Evolutionary conservation across 176 grass and related monocot genomes (phyloP), one percentile per base, ranked within the genome.

Genomic region (Musa itinerans): DNA sequence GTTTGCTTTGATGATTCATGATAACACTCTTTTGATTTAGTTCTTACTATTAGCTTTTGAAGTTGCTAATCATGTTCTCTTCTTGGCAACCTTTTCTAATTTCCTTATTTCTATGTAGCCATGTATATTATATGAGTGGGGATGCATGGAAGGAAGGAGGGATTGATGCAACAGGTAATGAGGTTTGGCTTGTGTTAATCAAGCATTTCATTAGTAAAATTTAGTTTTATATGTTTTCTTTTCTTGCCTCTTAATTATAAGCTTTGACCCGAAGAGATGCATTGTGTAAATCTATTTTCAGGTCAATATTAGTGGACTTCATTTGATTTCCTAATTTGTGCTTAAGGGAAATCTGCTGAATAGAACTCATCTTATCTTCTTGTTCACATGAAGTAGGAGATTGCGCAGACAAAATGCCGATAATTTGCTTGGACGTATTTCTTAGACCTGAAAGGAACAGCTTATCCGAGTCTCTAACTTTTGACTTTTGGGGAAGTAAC

Each of bases 81-180:
- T n/a, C 77, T 43, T 77, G 65, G 75, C 21, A 62, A 55, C 61
- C 27, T 77, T 59, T 74, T 52, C 4, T 53, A 43, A 69, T 76
- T 65, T 22, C 81, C 53, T 73, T 83, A 49, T 79, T 54, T 58
- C 72, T 92, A 63, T 61, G 63, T 75, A 97, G 94, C 80, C 94
- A 97, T 75, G 82, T 93, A 57, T 87, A 83, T 86, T 97, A 97
- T 86, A 97, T 93, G 90, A 99, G 90, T 49, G 95, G 95, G 70
- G 88, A 94, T 80, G 95, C 95, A 11, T 99, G 95, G 95, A 99
- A 99, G 88, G 95, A 99, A 74, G 95, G 95, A 78, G 95, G 95
- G 80, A 99, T 99, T 73, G 95, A 99, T 83, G 86, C 86, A 74
- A 99, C 95, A 67, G 90, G 95, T 99, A 89, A 81, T 10, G 34